Evolutionary conservation across 441 rosid genomes (phyloP), one percentile per base, ranked within the genome.

Genomic region (Gossypium aridum): DNA sequence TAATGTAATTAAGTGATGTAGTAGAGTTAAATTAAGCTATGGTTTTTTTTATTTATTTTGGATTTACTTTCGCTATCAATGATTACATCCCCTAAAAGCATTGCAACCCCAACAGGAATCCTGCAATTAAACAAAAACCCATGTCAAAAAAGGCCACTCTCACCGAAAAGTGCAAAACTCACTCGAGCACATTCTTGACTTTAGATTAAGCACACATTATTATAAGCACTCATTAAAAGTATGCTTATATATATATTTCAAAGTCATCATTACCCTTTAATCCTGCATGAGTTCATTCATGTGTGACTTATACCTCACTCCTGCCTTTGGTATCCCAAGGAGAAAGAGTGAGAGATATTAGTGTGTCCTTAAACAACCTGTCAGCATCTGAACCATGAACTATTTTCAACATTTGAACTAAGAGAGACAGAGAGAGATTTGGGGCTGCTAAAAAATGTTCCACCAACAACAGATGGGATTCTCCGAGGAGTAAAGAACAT

Each of bases 91-190:
- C 88, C 88, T 70, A 81, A 91, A 91, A 89, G 92, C 91, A 86
- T 67, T 72, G 85, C 98, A 89, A 65, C 71, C 72, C 82, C 74
- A 85, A 85, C 94, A 87, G 87, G 81, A 83, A 81, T 84, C 84
- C 88, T 85, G 89, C 91, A 85, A 77, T 56, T 72, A 76, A 59
- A 63, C 26, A 73, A 75, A 78, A 60, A 82, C 73, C 60, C 43
- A 75, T 70, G 76, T 63, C 61, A 64, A 63, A 55, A 63, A 72
- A 80, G 80, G 69, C 67, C 76, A 77, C 31, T 89, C 86, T 85
- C 96, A 89, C 97, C 97, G 93, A 90, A 90, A 92, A 94, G 92
- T 86, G 87, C 59, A 37, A 82, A 76, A 82, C 86, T 82, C 88
- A 75, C 78, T 82, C 82, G 83, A 74, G 63, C 83, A 73, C 77